Percentiles rank a stretch among this genome's conserved stretches.
phyloP scores from a whole-genome alignment of 1,139 yeast species.

The Tardiomyces digboiensis region DNA sequence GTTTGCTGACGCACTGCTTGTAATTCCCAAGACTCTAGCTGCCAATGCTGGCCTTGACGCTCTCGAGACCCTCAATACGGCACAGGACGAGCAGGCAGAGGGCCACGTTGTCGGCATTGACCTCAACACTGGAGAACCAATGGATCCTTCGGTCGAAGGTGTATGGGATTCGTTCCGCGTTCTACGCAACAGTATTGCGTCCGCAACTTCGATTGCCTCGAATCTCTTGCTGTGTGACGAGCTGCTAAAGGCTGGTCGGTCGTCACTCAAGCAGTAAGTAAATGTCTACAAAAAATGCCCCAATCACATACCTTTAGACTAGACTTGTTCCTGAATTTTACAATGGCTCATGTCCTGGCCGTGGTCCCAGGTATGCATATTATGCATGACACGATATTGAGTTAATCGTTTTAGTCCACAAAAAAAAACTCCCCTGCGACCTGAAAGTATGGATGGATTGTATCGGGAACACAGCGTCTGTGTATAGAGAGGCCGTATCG shows the following conservation, averaged over 20 bases:
- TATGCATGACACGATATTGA: too few species aligned
- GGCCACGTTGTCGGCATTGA: constrained; percentile 88
- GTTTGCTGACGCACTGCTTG: constrained; percentile 82
- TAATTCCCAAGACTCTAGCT: constrained; percentile 88
- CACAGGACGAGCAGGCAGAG: constrained; percentile 84
- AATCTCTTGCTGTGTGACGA: constrained; percentile 93
- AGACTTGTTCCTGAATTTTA: too few species aligned
- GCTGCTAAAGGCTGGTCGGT: constrained; percentile 90
- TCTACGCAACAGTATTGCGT: constrained; percentile 80
- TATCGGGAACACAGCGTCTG: background rate
- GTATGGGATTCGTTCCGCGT: constrained; percentile 96
- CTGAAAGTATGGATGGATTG: too few species aligned
- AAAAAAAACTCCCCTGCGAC: too few species aligned
- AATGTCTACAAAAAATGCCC: too few species aligned
- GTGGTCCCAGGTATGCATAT: too few species aligned
- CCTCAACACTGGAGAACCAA: constrained; percentile 84
- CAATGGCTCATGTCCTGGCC: too few species aligned
- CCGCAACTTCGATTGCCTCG: constrained; percentile 93
- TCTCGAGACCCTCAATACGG: constrained; percentile 77
- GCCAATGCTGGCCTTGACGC: constrained; percentile 93
- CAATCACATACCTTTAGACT: too few species aligned
- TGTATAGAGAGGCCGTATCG: background rate
- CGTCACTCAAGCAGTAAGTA: constrained; percentile 66
- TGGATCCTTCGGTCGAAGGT: constrained; percentile 92
- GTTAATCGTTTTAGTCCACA: too few species aligned